Evolutionary conservation across 352 stramenopile species (phyloP).

Genomic region (Chrysophaeum taylorii): DNA sequence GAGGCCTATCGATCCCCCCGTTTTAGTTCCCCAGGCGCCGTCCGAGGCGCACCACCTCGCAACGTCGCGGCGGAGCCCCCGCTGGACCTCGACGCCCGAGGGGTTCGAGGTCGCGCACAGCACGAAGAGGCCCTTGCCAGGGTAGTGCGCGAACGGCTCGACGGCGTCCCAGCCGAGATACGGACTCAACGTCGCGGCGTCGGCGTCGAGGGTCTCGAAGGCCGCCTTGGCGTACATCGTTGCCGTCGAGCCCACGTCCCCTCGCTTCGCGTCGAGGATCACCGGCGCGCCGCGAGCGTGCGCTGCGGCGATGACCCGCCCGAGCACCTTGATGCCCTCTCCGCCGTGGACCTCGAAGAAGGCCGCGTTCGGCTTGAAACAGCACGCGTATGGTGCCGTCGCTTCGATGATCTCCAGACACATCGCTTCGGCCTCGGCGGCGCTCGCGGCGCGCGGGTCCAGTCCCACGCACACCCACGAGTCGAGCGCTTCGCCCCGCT

Average conservation of each 20-base stretch:
- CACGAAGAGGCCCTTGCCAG: slow-evolving; percentile 82
- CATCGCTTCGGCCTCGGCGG: background rate
- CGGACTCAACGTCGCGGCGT: slow-evolving; percentile 89
- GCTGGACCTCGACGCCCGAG: slow-evolving; percentile 89
- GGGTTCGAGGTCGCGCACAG: slow-evolving; percentile 99
- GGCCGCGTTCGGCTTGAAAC: slow-evolving; percentile 97
- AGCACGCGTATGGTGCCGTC: slow-evolving; percentile 72
- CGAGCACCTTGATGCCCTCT: slow-evolving; percentile 71
- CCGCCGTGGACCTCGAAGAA: slow-evolving; percentile 89
- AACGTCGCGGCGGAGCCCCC: slow-evolving; percentile 32
- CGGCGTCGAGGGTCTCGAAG: slow-evolving; percentile 78
- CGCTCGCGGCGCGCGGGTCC: slow-evolving; percentile 72
- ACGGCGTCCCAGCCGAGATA: slow-evolving; percentile 98
- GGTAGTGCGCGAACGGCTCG: slow-evolving; percentile 77
- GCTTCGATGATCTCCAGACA: slow-evolving; percentile 49
- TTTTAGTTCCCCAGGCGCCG: background rate
- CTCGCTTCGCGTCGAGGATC: slow-evolving; percentile 93
- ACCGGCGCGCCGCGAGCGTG: slow-evolving; percentile 47
- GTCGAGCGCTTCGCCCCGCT: slow-evolving; percentile 70
- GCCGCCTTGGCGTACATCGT: slow-evolving; percentile 83
- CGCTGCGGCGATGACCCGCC: slow-evolving; percentile 62
- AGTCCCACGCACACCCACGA: slow-evolving; percentile 95
- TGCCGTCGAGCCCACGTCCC: slow-evolving; percentile 95
- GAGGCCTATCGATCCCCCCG: slow-evolving; percentile 61
- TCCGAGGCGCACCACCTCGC: background rate